Conservation (phyloP, 2,329 filamentous ascomycete genomes). For the Pseudogymnoascus sp. region DNA sequence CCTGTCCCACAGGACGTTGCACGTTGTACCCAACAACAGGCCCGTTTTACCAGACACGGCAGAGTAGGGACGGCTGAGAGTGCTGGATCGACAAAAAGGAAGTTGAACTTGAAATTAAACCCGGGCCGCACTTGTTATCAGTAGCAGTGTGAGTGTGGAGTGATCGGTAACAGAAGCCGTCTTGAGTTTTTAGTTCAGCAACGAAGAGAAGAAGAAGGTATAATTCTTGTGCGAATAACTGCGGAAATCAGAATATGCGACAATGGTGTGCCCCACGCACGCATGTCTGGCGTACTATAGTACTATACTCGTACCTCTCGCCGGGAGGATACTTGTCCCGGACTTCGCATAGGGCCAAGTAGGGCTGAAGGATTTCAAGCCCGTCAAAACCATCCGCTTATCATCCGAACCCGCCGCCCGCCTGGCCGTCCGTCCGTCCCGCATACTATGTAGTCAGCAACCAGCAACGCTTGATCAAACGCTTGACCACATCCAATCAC, state of each 20-base stretch:
- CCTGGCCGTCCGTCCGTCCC: conserved; percentile 6
- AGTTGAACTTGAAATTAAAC: background rate
- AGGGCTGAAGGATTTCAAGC: conserved; percentile 7
- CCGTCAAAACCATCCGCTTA: background rate
- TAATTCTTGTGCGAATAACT: background rate
- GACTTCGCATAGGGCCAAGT: conserved; percentile 8
- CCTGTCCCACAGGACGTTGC: background rate
- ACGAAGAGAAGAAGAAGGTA: background rate
- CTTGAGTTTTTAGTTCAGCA: background rate
- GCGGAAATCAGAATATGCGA: background rate
- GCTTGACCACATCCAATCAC: background rate
- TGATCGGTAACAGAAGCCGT: background rate
- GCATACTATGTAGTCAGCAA: background rate
- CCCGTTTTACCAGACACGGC: conserved; percentile 1
- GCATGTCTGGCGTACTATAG: background rate
- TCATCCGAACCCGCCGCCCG: conserved; percentile 9
- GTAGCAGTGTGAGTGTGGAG: background rate
- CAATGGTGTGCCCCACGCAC: background rate
- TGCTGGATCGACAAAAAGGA: conserved; percentile 2
- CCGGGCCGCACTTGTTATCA: background rate
- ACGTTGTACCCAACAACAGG: background rate
- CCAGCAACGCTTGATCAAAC: background rate
- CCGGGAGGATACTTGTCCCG: conserved; percentile 1
- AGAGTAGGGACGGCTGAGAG: background rate
- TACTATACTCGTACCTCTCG: background rate